These are phyloP conservation scores for Gynandropsis gynandra DNA, from an alignment of 345 rosid species.

Conservation along the genomic window DNA sequence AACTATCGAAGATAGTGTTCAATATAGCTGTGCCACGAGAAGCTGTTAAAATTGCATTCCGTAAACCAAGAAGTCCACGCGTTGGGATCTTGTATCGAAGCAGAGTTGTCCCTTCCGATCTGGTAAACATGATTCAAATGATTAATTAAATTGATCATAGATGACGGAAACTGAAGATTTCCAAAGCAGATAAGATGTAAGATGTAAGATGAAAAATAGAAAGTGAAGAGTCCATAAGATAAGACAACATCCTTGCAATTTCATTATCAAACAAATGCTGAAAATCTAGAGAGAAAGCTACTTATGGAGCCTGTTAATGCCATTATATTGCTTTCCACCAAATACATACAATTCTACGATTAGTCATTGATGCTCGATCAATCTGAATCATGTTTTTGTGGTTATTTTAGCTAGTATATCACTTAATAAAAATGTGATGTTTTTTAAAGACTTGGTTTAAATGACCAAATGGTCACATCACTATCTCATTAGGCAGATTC, in stretches of 20 bases:
- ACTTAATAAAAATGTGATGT: no score
- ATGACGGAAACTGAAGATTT: constrained; percentile 4
- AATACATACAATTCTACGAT: no score
- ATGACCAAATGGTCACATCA: no score
- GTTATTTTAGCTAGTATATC: no score
- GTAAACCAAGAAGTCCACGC: constrained; percentile 94
- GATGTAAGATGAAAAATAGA: neutral
- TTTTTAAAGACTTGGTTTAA: no score
- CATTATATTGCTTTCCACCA: no score
- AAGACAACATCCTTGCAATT: neutral
- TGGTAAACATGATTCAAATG: constrained; percentile 27
- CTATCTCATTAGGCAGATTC: neutral
- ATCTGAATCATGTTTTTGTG: no score
- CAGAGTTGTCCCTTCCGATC: constrained; percentile 79
- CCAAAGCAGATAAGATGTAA: constrained; percentile 4
- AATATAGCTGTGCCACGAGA: constrained; percentile 95
- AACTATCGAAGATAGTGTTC: constrained; percentile 81
- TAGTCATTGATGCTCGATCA: no score
- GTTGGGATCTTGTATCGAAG: constrained; percentile 86
- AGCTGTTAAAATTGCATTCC: constrained; percentile 95
- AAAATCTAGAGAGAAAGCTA: constrained; percentile 1
- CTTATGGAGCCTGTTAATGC: neutral
- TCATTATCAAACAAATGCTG: constrained; percentile 11
- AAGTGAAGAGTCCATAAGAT: no score
- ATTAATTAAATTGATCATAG: constrained; percentile 10